phyloP scores from a whole-genome alignment of 2,329 filamentous ascomycete genomes.

The Sclerotiophoma versabilis region DNA sequence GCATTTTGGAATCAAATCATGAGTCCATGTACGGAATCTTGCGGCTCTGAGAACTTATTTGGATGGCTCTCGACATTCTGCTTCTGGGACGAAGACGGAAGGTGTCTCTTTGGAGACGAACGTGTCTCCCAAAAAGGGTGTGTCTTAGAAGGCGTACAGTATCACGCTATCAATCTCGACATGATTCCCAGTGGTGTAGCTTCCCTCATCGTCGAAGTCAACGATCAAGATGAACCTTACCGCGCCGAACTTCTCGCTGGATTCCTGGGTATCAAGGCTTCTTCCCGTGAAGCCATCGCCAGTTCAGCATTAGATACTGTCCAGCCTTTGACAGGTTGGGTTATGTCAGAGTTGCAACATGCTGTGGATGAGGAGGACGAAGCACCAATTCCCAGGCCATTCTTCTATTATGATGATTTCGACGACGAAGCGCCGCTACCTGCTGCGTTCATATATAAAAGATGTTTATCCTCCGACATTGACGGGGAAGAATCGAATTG shows the following conservation, averaged over 20 bases:
- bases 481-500: too few relatives aligned
- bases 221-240: neutral
- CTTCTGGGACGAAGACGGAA: slow-evolving; percentile 20
- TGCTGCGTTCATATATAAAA: too few relatives aligned
- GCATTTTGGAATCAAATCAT: neutral
- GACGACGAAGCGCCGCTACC: too few relatives aligned
- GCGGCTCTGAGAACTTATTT: neutral
- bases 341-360: neutral
- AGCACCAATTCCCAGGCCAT: too few relatives aligned
- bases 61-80: slow-evolving; percentile 26
- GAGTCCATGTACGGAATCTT: slow-evolving; percentile 46
- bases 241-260: neutral
- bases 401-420: too few relatives aligned
- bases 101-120: too few relatives aligned
- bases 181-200: neutral
- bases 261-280: neutral
- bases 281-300: neutral
- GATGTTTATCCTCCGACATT: too few relatives aligned
- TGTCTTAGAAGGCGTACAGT: neutral
- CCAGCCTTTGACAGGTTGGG: neutral
- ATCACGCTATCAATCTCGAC: neutral
- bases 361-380: neutral
- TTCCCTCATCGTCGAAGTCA: neutral
- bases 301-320: neutral
- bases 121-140: neutral